Conservation (phyloP, 2,329 filamentous ascomycete species). For the Parasarocladium wereldwijsianum region DNA sequence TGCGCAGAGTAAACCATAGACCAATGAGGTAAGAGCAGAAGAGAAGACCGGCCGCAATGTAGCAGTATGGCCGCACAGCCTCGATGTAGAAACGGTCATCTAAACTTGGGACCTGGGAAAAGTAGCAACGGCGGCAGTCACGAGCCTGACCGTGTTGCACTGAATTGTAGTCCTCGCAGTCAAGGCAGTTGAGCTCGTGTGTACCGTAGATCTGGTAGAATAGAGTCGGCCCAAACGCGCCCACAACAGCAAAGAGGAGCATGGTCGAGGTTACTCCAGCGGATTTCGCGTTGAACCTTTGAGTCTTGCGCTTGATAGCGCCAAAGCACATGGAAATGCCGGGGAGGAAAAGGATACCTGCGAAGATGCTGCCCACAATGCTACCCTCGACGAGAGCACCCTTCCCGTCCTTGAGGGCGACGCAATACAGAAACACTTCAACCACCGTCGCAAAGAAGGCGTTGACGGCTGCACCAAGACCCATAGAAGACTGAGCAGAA, state of each 20-base stretch:
- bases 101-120: slow-evolving; percentile 71
- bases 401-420: slow-evolving; percentile 86
- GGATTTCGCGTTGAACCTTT: slow-evolving; percentile 92
- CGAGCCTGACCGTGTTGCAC: slow-evolving; percentile 23
- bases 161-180: slow-evolving; percentile 33
- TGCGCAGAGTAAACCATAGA: slow-evolving; percentile 86
- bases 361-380: slow-evolving; percentile 95
- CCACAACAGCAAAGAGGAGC: slow-evolving; percentile 90
- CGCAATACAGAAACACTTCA: slow-evolving; percentile 94
- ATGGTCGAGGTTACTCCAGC: slow-evolving; percentile 96
- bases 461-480: slow-evolving; percentile 89
- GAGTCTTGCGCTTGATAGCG: slow-evolving; percentile 93
- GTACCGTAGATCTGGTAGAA: slow-evolving; percentile 99
- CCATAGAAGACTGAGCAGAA: slow-evolving; percentile 97
- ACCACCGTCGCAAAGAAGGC: slow-evolving; percentile 97
- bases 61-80: slow-evolving; percentile 87
- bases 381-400: slow-evolving; percentile 87
- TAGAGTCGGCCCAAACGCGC: slow-evolving; percentile 84
- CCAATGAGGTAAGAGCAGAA: slow-evolving; percentile 92
- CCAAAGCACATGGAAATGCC: slow-evolving; percentile 98
- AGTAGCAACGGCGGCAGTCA: slow-evolving; percentile 89
- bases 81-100: slow-evolving; percentile 80
- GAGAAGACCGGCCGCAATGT: slow-evolving; percentile 68
- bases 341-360: slow-evolving; percentile 85
- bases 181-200: slow-evolving; percentile 80